Evolutionary conservation across 768 basidiomycete species (phyloP).

Genomic region (Lepiota venenata): DNA sequence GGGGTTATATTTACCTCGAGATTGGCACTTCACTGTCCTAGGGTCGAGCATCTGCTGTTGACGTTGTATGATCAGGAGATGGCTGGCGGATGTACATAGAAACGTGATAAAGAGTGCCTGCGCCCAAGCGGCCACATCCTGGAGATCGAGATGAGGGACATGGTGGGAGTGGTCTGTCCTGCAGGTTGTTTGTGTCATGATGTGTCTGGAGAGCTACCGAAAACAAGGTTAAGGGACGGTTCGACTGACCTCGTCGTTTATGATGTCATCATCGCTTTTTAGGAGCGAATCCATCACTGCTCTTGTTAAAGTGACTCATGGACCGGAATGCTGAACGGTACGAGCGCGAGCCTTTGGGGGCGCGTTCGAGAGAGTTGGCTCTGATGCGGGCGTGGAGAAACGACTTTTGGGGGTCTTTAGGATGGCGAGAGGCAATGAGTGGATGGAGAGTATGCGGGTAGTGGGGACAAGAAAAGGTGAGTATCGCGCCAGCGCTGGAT

Average conservation of each 20-base stretch:
- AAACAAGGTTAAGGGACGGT: slow-evolving; percentile 5
- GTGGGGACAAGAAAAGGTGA: not conserved
- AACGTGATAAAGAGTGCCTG: slow-evolving; percentile 41
- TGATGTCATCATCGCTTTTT: slow-evolving; percentile 51
- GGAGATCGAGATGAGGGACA: slow-evolving; percentile 69
- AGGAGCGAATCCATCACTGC: slow-evolving; percentile 48
- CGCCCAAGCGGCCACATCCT: slow-evolving; percentile 64
- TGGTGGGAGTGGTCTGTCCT: slow-evolving; percentile 52
- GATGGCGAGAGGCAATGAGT: slow-evolving; percentile 3
- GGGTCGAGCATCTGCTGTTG: slow-evolving; percentile 11
- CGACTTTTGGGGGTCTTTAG: slow-evolving; percentile 46
- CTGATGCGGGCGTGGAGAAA: slow-evolving; percentile 61
- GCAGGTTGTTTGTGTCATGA: slow-evolving; percentile 51
- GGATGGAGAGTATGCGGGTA: not conserved
- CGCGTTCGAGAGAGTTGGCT: slow-evolving; percentile 60
- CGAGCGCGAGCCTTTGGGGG: slow-evolving; percentile 50
- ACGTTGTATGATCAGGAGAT: not conserved
- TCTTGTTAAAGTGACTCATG: slow-evolving; percentile 29
- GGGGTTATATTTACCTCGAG: no score
- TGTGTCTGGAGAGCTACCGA: slow-evolving; percentile 59
- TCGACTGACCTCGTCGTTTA: slow-evolving; percentile 58
- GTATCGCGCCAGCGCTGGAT: slow-evolving; percentile 15
- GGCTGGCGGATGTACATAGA: not conserved
- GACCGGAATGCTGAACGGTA: slow-evolving; percentile 39
- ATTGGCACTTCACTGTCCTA: slow-evolving; percentile 26